Percentiles rank a stretch among this genome's conserved stretches.
Evolutionary conservation across 1,284 basidiomycete genomes (phyloP).

Genomic region (Rugosomyces carneus): DNA sequence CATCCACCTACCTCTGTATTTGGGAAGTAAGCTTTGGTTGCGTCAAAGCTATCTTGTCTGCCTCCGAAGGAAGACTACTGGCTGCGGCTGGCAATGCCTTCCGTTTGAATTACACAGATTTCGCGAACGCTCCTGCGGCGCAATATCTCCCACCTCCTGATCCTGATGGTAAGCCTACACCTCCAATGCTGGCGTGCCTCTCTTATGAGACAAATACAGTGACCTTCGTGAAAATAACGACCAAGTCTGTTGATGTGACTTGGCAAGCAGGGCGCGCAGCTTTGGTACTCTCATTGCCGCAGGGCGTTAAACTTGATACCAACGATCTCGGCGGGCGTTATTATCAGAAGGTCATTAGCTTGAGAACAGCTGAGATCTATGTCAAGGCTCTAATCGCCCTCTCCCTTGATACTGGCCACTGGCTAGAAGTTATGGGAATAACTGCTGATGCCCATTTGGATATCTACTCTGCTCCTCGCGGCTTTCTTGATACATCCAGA

Average conservation of each 20-base stretch:
- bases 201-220: conserved; percentile 32
- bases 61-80: conserved; percentile 49
- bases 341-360: conserved; percentile 53
- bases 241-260: conserved; percentile 49
- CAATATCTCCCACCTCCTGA: conserved; percentile 59
- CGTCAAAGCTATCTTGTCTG: conserved; percentile 53
- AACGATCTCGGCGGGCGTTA: conserved; percentile 69
- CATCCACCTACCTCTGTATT: conserved; percentile 81
- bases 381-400: conserved; percentile 42
- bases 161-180: conserved; percentile 61
- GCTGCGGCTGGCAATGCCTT: conserved; percentile 54
- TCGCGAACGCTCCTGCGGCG: conserved; percentile 73
- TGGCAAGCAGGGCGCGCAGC: conserved; percentile 50
- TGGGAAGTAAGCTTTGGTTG: conserved; percentile 78
- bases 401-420: conserved; percentile 36
- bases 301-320: conserved; percentile 59
- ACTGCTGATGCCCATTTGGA: conserved; percentile 58
- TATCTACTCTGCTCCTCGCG: conserved; percentile 58
- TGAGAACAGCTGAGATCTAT: conserved; percentile 45
- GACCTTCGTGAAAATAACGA: conserved; percentile 64
- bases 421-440: conserved; percentile 65
- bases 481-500: conserved; percentile 47
- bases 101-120: conserved; percentile 65
- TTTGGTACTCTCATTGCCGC: conserved; percentile 49
- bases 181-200: conserved; percentile 14